Percentiles rank a stretch among this genome's conserved stretches.
Conservation (phyloP, 2,329 filamentous ascomycete species). For the Tolypocladium ovalisporum region DNA sequence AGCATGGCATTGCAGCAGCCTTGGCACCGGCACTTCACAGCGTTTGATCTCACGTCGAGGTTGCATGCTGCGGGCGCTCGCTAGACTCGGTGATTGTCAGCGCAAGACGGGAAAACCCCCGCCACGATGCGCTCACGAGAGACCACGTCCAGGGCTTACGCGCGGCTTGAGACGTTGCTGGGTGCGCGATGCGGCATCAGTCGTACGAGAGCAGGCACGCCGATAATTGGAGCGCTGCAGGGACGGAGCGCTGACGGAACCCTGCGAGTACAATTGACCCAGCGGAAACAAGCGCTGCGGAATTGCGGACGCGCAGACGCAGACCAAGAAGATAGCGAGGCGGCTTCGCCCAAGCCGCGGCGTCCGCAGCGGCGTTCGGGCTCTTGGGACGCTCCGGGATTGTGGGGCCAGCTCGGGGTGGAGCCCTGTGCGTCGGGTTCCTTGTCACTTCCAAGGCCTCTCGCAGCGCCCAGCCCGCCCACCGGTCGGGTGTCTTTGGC, state of each 20-base stretch:
- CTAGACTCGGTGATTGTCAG: not conserved
- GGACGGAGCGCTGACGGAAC: not conserved
- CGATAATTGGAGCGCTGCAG: not conserved
- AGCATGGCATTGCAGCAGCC: not conserved
- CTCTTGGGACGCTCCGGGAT: constrained; percentile 14
- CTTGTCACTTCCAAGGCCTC: not conserved
- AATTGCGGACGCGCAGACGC: not conserved
- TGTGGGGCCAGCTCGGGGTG: constrained; percentile 1
- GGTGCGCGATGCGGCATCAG: not conserved
- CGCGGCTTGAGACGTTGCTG: not conserved
- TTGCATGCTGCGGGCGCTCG: not conserved
- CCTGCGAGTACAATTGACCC: too few species aligned
- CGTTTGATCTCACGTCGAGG: not conserved
- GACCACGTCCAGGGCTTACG: not conserved
- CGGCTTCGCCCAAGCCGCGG: not conserved
- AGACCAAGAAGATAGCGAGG: not conserved
- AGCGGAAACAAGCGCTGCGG: too few species aligned
- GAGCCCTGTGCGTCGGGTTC: not conserved
- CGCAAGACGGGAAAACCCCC: not conserved
- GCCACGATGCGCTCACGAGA: not conserved
- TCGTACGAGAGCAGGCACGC: not conserved
- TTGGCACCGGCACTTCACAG: not conserved
- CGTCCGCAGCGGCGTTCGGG: constrained; percentile 14
- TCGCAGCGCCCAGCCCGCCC: not conserved
- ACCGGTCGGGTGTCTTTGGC: too few species aligned